These are phyloP conservation scores for Myrmaecium sp. DNA, from an alignment of 2,329 filamentous ascomycete species.

Conservation along the genomic window DNA sequence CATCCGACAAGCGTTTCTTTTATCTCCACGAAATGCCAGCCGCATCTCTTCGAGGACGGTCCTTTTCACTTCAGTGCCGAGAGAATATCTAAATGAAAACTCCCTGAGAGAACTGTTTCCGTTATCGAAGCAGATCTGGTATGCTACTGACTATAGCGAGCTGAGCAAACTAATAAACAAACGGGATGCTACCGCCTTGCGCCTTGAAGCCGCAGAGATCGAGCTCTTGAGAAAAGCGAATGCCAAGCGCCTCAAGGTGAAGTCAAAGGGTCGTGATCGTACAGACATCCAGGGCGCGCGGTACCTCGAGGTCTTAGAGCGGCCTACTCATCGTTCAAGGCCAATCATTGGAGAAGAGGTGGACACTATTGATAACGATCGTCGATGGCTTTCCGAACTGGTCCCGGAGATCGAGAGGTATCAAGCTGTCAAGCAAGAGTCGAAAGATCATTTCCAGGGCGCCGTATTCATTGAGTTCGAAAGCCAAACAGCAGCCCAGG, in stretches of 20 bases:
- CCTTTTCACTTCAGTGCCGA: conserved; percentile 30
- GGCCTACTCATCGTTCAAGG: conserved; percentile 19
- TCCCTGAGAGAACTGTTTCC: conserved; percentile 22
- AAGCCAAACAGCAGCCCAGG: conserved; percentile 66
- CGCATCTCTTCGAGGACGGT: conserved; percentile 30
- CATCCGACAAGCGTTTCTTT: conserved; percentile 29
- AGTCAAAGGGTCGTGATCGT: conserved; percentile 36
- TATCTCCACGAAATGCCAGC: conserved; percentile 25
- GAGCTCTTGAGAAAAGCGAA: conserved; percentile 38
- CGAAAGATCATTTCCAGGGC: conserved; percentile 49
- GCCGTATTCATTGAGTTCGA: conserved; percentile 82
- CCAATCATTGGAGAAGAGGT: conserved; percentile 26
- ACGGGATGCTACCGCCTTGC: conserved; percentile 24
- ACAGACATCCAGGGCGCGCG: conserved; percentile 6
- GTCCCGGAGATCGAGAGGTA: conserved; percentile 51
- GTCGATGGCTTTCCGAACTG: conserved; percentile 55
- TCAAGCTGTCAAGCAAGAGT: conserved; percentile 49
- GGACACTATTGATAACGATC: conserved; percentile 73
- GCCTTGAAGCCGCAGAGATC: conserved; percentile 28
- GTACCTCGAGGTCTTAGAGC: conserved; percentile 1
- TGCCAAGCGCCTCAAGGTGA: conserved; percentile 46
- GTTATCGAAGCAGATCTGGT: conserved; percentile 27
- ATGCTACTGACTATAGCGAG: conserved; percentile 28
- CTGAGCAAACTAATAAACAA: conserved; percentile 27
- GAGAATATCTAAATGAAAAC: conserved; percentile 20